Evolutionary conservation across 176 grass and related monocot genomes (phyloP), one percentile per base, ranked within the genome.

Genomic region (Neostapfia colusana): DNA sequence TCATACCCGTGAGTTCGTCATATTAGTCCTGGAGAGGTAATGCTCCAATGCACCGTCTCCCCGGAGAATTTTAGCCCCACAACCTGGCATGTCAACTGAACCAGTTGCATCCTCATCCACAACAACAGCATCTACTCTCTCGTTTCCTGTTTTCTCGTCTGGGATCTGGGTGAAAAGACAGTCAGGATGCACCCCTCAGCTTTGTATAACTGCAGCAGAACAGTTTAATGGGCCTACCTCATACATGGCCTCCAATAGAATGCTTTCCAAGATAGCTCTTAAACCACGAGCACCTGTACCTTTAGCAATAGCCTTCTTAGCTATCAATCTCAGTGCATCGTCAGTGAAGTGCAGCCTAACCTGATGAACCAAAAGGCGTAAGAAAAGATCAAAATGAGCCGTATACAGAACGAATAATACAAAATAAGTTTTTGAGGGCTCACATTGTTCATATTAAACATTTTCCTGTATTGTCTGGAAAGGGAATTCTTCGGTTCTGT

Each of bases 191-290:
- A 74, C 34, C 13, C 6, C 16, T 41, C 35, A 79, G 45, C 15
- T 17, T 50, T 74, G 31, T 4, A 49, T 57, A n/a, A 50, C 25
- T 58, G 37, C 26, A 68, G 67, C 35, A 67, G 42, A 86, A 85
- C 46, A 28, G 2, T 55, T 48, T 45, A 38, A 83, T 35, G 78
- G 49, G 23, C 80, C 60, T 99, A 99, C 95, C 95, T 99, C 95
- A 82, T 99, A 99, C 95, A 99, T 99, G 60, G 95, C 84, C 61
- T 99, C 95, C 81, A 92, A 71, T 74, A 99, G 82, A 85, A 87
- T 81, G 69, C 20, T 92, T 90, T 99, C 95, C 65, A 99, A 88
- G 74, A 95, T 92, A 70, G 89, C 74, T 74, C 95, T 88, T 87
- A 99, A 87, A 84, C 95, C 91, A 66, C 95, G 89, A 48, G 95